phyloP scores from a whole-genome alignment of 331 rosid genomes.

The Malus hybrid region DNA sequence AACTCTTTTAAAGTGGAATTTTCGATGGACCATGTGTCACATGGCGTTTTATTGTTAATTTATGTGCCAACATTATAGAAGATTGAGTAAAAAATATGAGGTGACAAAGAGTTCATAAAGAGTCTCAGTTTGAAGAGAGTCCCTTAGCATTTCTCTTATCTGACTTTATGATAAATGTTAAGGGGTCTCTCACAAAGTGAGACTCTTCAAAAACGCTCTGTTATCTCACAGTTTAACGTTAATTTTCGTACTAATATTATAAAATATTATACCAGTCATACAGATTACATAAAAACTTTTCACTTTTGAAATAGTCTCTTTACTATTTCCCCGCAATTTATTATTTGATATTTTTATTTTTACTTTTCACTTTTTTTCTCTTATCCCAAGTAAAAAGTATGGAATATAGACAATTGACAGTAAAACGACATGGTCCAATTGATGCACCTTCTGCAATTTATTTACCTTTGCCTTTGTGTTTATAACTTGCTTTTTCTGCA shows the following conservation, averaged over 20 bases:
- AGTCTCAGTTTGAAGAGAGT: no score
- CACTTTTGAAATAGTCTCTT: fast-evolving
- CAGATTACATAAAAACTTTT: fast-evolving
- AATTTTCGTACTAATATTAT: no score
- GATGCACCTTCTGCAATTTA: conserved; percentile 6
- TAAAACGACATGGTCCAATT: conserved; percentile 15
- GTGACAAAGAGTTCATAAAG: no score
- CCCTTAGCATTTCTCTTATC: no score
- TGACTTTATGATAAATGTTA: no score
- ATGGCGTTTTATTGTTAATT: fast-evolving
- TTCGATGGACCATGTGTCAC: fast-evolving
- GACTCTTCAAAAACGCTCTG: no score
- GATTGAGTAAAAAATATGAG: fast-evolving
- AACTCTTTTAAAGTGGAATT: fast-evolving
- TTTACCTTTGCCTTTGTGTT: not conserved
- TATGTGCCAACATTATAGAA: no score
- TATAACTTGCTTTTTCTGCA: not conserved
- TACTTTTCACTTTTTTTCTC: not conserved
- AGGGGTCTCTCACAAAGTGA: no score
- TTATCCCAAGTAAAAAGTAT: not conserved
- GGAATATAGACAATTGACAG: conserved; percentile 3
- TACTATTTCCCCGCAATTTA: fast-evolving
- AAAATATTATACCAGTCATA: fast-evolving
- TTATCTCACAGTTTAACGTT: no score
- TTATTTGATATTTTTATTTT: not conserved